phyloP scores from a whole-genome alignment of 495 filamentous ascomycete species.

The Hyphodiscus hymeniophilus region DNA sequence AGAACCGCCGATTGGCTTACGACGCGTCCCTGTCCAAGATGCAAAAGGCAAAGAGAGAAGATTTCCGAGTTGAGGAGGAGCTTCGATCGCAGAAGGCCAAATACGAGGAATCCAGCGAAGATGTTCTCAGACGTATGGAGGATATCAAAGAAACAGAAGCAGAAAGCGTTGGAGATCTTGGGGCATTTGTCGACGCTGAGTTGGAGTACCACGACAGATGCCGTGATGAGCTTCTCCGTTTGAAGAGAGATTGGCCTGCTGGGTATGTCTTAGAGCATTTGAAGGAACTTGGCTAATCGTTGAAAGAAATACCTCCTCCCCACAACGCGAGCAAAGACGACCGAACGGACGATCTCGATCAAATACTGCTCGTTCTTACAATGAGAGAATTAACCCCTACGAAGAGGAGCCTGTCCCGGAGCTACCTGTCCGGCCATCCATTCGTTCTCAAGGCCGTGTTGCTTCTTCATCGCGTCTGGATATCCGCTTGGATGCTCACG shows the following conservation, averaged over 20 bases:
- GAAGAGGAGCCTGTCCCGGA: slow-evolving; percentile 26
- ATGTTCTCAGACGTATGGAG: slow-evolving; percentile 88
- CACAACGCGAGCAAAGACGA: slow-evolving; percentile 18
- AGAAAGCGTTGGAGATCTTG: slow-evolving; percentile 76
- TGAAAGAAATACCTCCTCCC: slow-evolving; percentile 12
- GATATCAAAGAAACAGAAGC: slow-evolving; percentile 90
- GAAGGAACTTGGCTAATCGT: slow-evolving; percentile 7
- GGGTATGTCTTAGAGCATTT: slow-evolving; percentile 12
- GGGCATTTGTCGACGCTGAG: slow-evolving; percentile 80
- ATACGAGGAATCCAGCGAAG: slow-evolving; percentile 92
- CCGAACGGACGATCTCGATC: slow-evolving; percentile 34
- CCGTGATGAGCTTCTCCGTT: slow-evolving; percentile 55
- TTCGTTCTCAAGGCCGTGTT: slow-evolving; percentile 39
- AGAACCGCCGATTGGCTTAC: slow-evolving; percentile 81
- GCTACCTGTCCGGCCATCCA: slow-evolving; percentile 47
- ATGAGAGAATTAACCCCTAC: slow-evolving; percentile 32
- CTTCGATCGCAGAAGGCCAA: slow-evolving; percentile 86
- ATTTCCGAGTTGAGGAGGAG: slow-evolving; percentile 91
- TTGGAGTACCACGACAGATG: slow-evolving; percentile 87
- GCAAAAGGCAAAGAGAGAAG: slow-evolving; percentile 88
- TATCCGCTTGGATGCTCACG: slow-evolving; percentile 3
- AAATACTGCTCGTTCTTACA: slow-evolving; percentile 37
- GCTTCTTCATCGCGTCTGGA: slow-evolving; percentile 12
- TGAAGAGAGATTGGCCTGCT: slow-evolving; percentile 39
- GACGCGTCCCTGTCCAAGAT: slow-evolving; percentile 87